phyloP scores from a whole-genome alignment of 805 yeast genomes.

The Spathaspora arborariae region DNA sequence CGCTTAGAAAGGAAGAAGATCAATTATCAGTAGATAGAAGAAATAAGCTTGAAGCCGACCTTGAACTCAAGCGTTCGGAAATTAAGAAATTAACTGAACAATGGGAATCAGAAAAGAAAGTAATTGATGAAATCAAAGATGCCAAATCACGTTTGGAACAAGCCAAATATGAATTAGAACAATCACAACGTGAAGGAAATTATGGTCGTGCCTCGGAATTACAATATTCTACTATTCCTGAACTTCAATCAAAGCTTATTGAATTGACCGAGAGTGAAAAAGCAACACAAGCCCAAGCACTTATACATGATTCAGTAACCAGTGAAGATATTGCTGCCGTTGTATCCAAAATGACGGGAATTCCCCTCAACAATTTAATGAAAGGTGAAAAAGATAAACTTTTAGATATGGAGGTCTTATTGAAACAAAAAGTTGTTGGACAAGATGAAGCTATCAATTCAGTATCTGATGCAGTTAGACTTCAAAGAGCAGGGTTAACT shows the following conservation, averaged over 20 bases:
- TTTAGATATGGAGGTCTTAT: slow-evolving; percentile 77
- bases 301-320: slow-evolving; percentile 88
- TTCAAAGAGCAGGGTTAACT: slow-evolving; percentile 95
- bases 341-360: slow-evolving; percentile 91
- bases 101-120: slow-evolving; percentile 82
- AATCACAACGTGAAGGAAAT: slow-evolving; percentile 78
- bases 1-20: slow-evolving; percentile 89
- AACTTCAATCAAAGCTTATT: slow-evolving; percentile 60
- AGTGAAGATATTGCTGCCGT: slow-evolving; percentile 92
- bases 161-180: slow-evolving; percentile 79
- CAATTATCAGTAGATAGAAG: slow-evolving; percentile 76
- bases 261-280: slow-evolving; percentile 35
- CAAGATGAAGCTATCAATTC: slow-evolving; percentile 93
- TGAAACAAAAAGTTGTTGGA: slow-evolving; percentile 81
- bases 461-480: slow-evolving; percentile 88
- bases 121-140: slow-evolving; percentile 70
- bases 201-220: slow-evolving; percentile 86
- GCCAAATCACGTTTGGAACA: slow-evolving; percentile 82
- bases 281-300: slow-evolving; percentile 19
- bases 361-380: slow-evolving; percentile 86
- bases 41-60: slow-evolving; percentile 64
- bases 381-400: slow-evolving; percentile 93
- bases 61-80: slow-evolving; percentile 61
- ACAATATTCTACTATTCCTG: slow-evolving; percentile 84
- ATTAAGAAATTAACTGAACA: slow-evolving; percentile 66